Evolutionary conservation across 352 stramenopile genomes (phyloP), one percentile per base, ranked within the genome.

Genomic region (Phytopythium mirpurense): DNA sequence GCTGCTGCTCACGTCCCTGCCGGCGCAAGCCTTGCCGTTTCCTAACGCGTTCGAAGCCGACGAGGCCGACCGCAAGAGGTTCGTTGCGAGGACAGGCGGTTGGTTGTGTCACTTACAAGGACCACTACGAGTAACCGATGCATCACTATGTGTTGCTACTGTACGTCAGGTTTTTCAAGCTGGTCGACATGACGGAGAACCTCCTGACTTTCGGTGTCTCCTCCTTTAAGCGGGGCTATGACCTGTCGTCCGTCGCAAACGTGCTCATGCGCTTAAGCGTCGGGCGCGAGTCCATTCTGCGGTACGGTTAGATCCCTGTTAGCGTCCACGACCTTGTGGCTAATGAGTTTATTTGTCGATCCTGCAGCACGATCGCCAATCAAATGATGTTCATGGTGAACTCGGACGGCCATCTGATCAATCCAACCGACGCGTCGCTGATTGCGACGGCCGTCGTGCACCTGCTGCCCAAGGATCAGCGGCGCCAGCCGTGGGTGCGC

Each of bases 151-250:
- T 23, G 16, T 23, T 11, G 9, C 9, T 36, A 5, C 23, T 3
- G 1, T 36, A 38, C 21, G 11, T 6, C 47, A 88, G 76, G 26
- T 74, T 89, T 46, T 90, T 74, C 76, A 81, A 84, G 54, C 54
- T 90, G 24, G 70, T 90, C 31, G 63, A 87, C 56, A 62, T 72
- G 24, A 67, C 75, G 9, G 79, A 90, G 57, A 78, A 70, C 7
- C 54, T 88, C 15, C 67, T 87, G 35, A 86, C 85, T 46, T 90
- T 90, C 59, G 71, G 72, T 26, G 75, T 83, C 53, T 51, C 58
- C n/a, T 65, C 64, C 0, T 67, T 90, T 35, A 68, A 80, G 62
- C 70, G 59, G 8, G 69, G 70, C 29, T 63, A 57, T 40, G 56
- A 61, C 18, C 51, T 90, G 7, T 74, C 60, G 18, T 73, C 66